phyloP scores from a whole-genome alignment of 352 stramenopile genomes.

The Phytophthora brassicae region DNA sequence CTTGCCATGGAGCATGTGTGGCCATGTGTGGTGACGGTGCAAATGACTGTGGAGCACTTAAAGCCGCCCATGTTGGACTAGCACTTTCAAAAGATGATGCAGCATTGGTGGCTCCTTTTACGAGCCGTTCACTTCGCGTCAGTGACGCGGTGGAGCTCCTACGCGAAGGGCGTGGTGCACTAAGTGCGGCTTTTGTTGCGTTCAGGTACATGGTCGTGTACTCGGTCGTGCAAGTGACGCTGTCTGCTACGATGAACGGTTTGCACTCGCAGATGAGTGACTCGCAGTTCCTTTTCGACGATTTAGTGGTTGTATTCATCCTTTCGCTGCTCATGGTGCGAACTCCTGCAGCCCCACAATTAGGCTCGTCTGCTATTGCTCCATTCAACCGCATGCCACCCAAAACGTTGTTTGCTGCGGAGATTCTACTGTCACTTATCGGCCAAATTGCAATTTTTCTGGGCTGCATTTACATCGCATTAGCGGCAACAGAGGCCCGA shows the following conservation, averaged over 20 bases:
- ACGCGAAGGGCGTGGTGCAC: constrained; percentile 85
- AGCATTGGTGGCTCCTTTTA: constrained; percentile 92
- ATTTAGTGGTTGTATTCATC: constrained; percentile 68
- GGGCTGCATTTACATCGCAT: constrained; percentile 55
- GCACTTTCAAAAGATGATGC: constrained; percentile 88
- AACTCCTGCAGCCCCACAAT: constrained; percentile 39
- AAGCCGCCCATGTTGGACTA: constrained; percentile 89
- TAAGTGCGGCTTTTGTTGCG: constrained; percentile 86
- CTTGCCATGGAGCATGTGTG: constrained; percentile 45
- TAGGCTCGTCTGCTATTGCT: constrained; percentile 28
- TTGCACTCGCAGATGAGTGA: constrained; percentile 71
- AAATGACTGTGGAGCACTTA: constrained; percentile 92
- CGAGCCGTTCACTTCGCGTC: constrained; percentile 81
- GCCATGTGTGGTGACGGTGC: constrained; percentile 76
- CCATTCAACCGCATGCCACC: constrained; percentile 44
- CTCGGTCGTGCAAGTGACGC: constrained; percentile 83
- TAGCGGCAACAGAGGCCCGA: constrained; percentile 50
- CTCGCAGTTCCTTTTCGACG: constrained; percentile 80
- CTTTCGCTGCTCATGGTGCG: constrained; percentile 78
- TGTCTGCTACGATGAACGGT: constrained; percentile 68
- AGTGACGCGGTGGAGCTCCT: constrained; percentile 84
- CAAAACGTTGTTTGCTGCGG: constrained; percentile 63
- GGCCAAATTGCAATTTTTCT: constrained; percentile 61
- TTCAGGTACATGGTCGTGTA: constrained; percentile 95
- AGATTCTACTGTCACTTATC: constrained; percentile 56